Evolutionary conservation across 2,329 filamentous ascomycete genomes (phyloP).

Genomic region (Alternaria arbusti): DNA sequence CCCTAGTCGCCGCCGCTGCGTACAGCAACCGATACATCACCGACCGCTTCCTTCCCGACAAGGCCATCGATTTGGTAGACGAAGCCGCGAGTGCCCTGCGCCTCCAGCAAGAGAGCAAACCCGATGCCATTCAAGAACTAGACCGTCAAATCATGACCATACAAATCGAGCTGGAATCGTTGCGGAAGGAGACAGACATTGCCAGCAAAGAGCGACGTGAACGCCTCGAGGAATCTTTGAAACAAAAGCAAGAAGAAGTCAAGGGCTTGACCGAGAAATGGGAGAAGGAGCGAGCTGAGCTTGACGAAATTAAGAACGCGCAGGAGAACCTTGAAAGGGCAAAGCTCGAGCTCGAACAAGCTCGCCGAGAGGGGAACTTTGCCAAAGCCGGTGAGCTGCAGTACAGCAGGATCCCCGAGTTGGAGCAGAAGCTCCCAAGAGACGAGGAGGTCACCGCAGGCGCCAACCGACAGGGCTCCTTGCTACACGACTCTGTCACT

Average conservation of each 20-base stretch:
- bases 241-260: constrained; percentile 77
- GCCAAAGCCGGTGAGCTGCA: constrained; percentile 87
- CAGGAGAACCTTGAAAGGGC: constrained; percentile 90
- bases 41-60: constrained; percentile 93
- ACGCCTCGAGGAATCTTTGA: constrained; percentile 79
- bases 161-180: constrained; percentile 92
- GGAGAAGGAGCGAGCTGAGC: constrained; percentile 87
- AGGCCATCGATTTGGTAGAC: constrained; percentile 95
- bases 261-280: constrained; percentile 79
- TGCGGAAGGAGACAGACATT: constrained; percentile 92
- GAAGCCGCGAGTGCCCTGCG: constrained; percentile 91
- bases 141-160: constrained; percentile 97
- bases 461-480: constrained; percentile 55
- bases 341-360: constrained; percentile 82
- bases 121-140: constrained; percentile 88
- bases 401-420: constrained; percentile 82
- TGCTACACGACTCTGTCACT: constrained; percentile 94
- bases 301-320: constrained; percentile 83
- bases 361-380: constrained; percentile 87
- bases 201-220: constrained; percentile 86
- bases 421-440: constrained; percentile 80
- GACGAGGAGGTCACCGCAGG: constrained; percentile 61
- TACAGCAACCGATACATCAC: constrained; percentile 97
- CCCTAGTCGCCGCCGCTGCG: constrained; percentile 87
- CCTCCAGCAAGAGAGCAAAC: constrained; percentile 94